phyloP scores from a whole-genome alignment of 768 basidiomycete genomes.

The Fomitopsis serialis region DNA sequence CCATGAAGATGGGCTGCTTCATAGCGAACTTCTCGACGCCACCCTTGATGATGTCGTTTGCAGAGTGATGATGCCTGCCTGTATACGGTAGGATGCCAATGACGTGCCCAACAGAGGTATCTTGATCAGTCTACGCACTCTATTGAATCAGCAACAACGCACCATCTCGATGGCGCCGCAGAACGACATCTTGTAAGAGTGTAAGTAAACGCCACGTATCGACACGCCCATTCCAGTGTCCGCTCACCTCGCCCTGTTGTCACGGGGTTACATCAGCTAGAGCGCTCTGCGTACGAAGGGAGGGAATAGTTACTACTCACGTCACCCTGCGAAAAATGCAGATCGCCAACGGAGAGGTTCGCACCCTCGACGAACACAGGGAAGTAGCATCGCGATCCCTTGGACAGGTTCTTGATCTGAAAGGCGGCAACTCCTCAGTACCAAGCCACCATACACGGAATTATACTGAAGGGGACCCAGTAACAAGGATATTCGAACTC shows the following conservation, averaged over 20 bases:
- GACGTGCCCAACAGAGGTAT: too few relatives aligned
- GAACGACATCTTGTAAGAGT: conserved; percentile 50
- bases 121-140: not conserved
- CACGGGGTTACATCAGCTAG: not conserved
- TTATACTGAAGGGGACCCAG: too few relatives aligned
- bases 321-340: conserved; percentile 80
- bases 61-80: conserved; percentile 72
- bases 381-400: conserved; percentile 70
- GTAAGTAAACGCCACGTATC: not conserved
- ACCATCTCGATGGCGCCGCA: conserved; percentile 80
- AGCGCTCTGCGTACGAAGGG: too few relatives aligned
- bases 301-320: conserved; percentile 27
- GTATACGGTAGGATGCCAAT: not conserved
- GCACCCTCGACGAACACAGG: conserved; percentile 76
- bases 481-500: not conserved
- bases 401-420: conserved; percentile 74
- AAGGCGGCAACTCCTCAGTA: not conserved
- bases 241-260: too few relatives aligned
- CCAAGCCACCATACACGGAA: not conserved
- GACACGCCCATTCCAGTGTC: not conserved
- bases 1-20: conserved; percentile 72
- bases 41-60: conserved; percentile 66
- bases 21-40: conserved; percentile 70
- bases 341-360: conserved; percentile 71
- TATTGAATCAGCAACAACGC: not conserved